Evolutionary conservation across 495 filamentous ascomycete genomes (phyloP).

Genomic region (Penicillium coprophilum): DNA sequence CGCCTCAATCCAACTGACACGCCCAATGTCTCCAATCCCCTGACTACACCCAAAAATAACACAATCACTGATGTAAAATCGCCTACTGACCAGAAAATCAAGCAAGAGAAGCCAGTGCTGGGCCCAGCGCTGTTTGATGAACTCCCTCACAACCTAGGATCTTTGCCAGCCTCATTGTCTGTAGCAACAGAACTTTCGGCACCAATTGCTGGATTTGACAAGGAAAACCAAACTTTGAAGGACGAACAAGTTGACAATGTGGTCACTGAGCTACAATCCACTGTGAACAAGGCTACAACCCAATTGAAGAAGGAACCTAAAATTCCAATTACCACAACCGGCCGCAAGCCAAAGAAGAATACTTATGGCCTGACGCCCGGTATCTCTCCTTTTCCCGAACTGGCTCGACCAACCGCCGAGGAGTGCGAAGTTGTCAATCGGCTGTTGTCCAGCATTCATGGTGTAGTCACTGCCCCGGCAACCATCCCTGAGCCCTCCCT

Average conservation of each 20-base stretch:
- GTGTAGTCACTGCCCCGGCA: slow-evolving; percentile 61
- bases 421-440: slow-evolving; percentile 74
- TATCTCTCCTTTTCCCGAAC: slow-evolving; percentile 66
- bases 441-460: slow-evolving; percentile 67
- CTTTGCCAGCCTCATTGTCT: not conserved
- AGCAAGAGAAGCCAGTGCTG: slow-evolving; percentile 21
- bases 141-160: slow-evolving; percentile 49
- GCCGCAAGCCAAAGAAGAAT: slow-evolving; percentile 21
- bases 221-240: slow-evolving; percentile 16
- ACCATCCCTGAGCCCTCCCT: slow-evolving; percentile 74
- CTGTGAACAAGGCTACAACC: slow-evolving; percentile 22
- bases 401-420: slow-evolving; percentile 62
- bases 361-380: slow-evolving; percentile 47
- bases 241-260: slow-evolving; percentile 10
- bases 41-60: not conserved
- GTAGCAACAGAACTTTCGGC: not conserved
- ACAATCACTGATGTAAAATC: not conserved
- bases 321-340: slow-evolving; percentile 17
- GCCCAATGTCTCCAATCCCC: not conserved
- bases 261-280: slow-evolving; percentile 18
- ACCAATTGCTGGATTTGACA: slow-evolving; percentile 4
- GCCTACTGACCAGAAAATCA: not conserved
- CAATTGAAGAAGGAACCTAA: slow-evolving; percentile 9
- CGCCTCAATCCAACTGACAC: not conserved
- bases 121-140: slow-evolving; percentile 23